Base-by-base conservation (phyloP, 345 rosid species). In the Noccaea bulbosa region DNA sequence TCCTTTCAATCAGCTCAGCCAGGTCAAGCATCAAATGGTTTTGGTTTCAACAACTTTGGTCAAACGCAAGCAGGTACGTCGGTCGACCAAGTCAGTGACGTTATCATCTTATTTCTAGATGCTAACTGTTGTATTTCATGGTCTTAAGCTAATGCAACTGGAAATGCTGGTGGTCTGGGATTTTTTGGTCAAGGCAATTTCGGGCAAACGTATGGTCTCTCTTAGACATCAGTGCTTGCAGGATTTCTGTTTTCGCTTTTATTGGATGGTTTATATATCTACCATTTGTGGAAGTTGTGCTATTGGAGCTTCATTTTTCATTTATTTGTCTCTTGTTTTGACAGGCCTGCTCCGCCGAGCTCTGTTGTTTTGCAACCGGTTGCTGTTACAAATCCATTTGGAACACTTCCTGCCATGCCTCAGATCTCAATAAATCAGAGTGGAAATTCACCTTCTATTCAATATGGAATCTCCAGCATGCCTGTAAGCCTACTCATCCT, bases 361-460 rank as follows among this genome's bases (percentile, higher is more conserved):
- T 54, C 95, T 72, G 73, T 85, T 46, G 80, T 73, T 57, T 66
- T 87, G 65, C 98, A 88, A 65, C 87, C 90, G 4, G 77, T 83
- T 52, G 71, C 88, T 64, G 81, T 82, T 33, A 78, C 88, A 61
- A 95, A 90, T 75, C 97, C 99, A 37, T 95, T 88, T 69, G 99
- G 99, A 52, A 87, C 91, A 9, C 97, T 95, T 55, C 99, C 99
- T 54, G 91, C 88, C 62, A 85, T 88, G 88, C 99, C 98, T 69
- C 98, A 90, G 62, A 83, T 95, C 70, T 92, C 97, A 51, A 84
- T 95, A 76, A 92, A 87, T 53, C 92, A 84, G 74, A 82, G 83
- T 67, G 98, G 97, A 74, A 85, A 84, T 45, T 80, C 87, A 49
- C 82, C 98, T 51, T 83, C 92, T 12, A 85, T 95, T 67, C 98